These are phyloP conservation scores for Lachancea lanzarotensis DNA, from an alignment of 805 yeast genomes.

Conservation along the genomic window DNA sequence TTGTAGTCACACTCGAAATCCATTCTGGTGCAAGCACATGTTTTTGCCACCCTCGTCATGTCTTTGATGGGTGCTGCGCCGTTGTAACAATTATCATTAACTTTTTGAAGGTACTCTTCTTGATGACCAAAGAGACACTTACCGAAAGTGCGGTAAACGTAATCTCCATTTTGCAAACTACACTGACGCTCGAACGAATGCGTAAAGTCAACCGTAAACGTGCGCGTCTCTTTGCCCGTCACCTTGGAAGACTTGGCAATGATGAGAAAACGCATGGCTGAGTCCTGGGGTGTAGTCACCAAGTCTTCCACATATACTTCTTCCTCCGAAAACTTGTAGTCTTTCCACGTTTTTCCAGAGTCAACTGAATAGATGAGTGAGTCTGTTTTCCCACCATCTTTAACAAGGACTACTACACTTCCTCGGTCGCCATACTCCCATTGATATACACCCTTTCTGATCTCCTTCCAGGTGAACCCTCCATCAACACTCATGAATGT, in stretches of 20 bases:
- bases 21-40: constrained; percentile 77
- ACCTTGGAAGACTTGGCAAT: constrained; percentile 45
- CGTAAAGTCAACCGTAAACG: constrained; percentile 54
- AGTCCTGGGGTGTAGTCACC: constrained; percentile 87
- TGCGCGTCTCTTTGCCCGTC: constrained; percentile 41
- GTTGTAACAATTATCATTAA: constrained; percentile 56
- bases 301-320: constrained; percentile 58
- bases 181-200: constrained; percentile 50
- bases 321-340: constrained; percentile 53
- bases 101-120: constrained; percentile 51
- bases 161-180: constrained; percentile 47
- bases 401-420: constrained; percentile 68
- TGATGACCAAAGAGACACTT: constrained; percentile 70
- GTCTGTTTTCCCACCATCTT: constrained; percentile 52
- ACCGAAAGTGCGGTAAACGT: constrained; percentile 55
- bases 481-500: constrained; percentile 87
- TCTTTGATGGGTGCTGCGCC: constrained; percentile 53
- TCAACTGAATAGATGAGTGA: constrained; percentile 61
- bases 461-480: constrained; percentile 81
- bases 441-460: constrained; percentile 64
- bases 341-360: constrained; percentile 73
- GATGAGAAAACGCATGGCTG: constrained; percentile 70
- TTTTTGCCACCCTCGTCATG: constrained; percentile 50
- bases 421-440: constrained; percentile 99
- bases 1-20: constrained; percentile 96